Base-by-base conservation (phyloP, 306 rosid species). In the Pterocarpus santalinus region DNA sequence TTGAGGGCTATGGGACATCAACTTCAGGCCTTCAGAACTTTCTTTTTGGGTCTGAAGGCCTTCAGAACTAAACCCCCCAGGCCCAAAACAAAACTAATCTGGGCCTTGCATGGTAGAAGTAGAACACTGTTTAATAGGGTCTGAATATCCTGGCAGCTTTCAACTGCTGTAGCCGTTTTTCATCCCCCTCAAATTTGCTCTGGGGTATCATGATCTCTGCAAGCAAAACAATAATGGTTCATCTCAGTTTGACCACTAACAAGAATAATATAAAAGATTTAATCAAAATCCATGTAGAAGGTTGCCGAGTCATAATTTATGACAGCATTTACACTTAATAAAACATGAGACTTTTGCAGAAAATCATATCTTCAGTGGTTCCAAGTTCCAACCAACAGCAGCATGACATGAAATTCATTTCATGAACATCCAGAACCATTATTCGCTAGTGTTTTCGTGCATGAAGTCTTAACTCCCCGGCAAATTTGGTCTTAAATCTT, bases 201-300 rank as follows among this genome's bases (percentile, higher is more conserved):
- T 92, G 97, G 60, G 92, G 82, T 87, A 76, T 79, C 91, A 95
- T 80, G 76, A 95, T 72, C 81, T 95, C 98, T 92, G 95, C 88
- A 87, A 84, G 47, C 30, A 75, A 73, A 75, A 77, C 55, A 77
- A 15, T 52, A 12, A 71, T 38, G 12, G 16, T 68, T 72, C n/a
- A 79, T 22, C 69, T 72, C 73, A 83, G 82, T 74, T 22, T 58
- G 34, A 69, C 17, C 70, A 73, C 32, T 49, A 46, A 30, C 17
- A 63, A 56, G 5, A 53, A 30, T 8, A 55, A 39, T 12, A 65
- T 22, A 3, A 62, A 65, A 4, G 5, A 4, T 11, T 35, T 5
- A 11, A 62, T 52, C 8, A 11, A 69, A 52, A 63, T 7, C 41
- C 1, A 39, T 52, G 30, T 14, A 52, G 39, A 80, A 63, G 22